These are phyloP conservation scores for Bretschneidera sinensis DNA, from an alignment of 345 rosid species.

Conservation along the genomic window DNA sequence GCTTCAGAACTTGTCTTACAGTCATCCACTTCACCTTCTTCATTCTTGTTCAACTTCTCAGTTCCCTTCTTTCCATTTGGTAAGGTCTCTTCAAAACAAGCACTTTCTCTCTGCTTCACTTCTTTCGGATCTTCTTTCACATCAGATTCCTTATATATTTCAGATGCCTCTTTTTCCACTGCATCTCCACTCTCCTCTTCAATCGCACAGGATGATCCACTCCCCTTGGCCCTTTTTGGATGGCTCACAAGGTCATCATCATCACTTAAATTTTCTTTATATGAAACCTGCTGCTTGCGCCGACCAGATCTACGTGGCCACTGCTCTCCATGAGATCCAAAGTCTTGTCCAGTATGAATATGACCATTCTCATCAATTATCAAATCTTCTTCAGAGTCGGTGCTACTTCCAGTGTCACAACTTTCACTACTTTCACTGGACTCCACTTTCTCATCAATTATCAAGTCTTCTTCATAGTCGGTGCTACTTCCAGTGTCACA, in stretches of 20 bases:
- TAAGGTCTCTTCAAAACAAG: constrained; percentile 10
- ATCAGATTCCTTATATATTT: constrained; percentile 15
- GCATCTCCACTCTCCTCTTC: constrained; percentile 20
- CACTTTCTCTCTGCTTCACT: constrained; percentile 16
- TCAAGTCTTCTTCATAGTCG: too few relatives aligned
- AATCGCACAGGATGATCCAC: constrained; percentile 18
- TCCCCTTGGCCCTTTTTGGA: constrained; percentile 33
- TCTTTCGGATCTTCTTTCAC: constrained; percentile 21
- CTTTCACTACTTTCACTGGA: too few relatives aligned
- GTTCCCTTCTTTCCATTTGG: constrained; percentile 13
- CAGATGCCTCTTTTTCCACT: constrained; percentile 16
- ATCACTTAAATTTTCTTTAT: constrained; percentile 57
- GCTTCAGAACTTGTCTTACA: constrained; percentile 21
- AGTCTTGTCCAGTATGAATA: constrained; percentile 24
- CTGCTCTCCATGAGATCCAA: constrained; percentile 29
- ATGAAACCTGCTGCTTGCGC: constrained; percentile 58
- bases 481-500: too few relatives aligned
- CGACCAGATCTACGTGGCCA: constrained; percentile 61
- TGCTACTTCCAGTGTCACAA: constrained; percentile 36
- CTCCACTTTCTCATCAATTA: too few relatives aligned
- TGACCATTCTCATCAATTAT: constrained; percentile 32
- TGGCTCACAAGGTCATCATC: constrained; percentile 40
- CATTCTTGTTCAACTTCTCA: constrained; percentile 17
- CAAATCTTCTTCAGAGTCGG: constrained; percentile 35
- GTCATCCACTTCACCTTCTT: constrained; percentile 18